Evolutionary conservation across 371 early-diverging fungal genomes (phyloP).

Genomic region (Circinella umbellata): DNA sequence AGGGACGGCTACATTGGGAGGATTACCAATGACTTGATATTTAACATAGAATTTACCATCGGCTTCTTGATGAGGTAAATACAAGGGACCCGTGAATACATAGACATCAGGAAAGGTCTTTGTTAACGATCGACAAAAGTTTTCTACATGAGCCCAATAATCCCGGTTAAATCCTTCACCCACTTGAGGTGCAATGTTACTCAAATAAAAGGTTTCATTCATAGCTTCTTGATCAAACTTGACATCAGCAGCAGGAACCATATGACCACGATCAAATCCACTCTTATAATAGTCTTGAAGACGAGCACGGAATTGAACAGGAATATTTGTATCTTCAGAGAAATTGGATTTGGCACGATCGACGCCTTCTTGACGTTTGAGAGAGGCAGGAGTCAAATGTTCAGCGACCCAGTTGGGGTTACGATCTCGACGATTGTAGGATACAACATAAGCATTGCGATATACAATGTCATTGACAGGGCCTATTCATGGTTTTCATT

Average conservation of each 20-base stretch:
- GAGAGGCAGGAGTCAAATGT: slow-evolving; percentile 72
- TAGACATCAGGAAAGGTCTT: slow-evolving; percentile 72
- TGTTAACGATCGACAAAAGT: slow-evolving; percentile 74
- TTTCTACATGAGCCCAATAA: slow-evolving; percentile 84
- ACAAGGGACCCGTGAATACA: slow-evolving; percentile 82
- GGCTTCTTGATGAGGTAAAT: slow-evolving; percentile 73
- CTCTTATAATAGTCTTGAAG: slow-evolving; percentile 73
- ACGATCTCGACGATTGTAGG: slow-evolving; percentile 77
- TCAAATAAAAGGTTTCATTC: slow-evolving; percentile 80
- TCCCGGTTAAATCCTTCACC: slow-evolving; percentile 85
- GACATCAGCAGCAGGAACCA: slow-evolving; percentile 86
- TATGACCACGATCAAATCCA: slow-evolving; percentile 85
- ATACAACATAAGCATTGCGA: slow-evolving; percentile 63
- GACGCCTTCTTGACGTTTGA: slow-evolving; percentile 60
- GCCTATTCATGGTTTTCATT: slow-evolving; percentile 26
- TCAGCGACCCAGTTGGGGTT: slow-evolving; percentile 90
- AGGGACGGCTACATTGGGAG: slow-evolving; percentile 90
- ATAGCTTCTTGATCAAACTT: slow-evolving; percentile 71
- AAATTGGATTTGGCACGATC: slow-evolving; percentile 73
- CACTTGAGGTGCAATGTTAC: slow-evolving; percentile 86
- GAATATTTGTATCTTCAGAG: slow-evolving; percentile 70
- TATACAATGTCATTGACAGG: slow-evolving; percentile 66
- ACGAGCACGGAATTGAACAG: slow-evolving; percentile 69
- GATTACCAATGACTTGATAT: slow-evolving; percentile 89
- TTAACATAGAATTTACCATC: slow-evolving; percentile 79